These are phyloP conservation scores for Scleroderma citrinum DNA, from an alignment of 768 basidiomycete genomes.

Conservation along the genomic window DNA sequence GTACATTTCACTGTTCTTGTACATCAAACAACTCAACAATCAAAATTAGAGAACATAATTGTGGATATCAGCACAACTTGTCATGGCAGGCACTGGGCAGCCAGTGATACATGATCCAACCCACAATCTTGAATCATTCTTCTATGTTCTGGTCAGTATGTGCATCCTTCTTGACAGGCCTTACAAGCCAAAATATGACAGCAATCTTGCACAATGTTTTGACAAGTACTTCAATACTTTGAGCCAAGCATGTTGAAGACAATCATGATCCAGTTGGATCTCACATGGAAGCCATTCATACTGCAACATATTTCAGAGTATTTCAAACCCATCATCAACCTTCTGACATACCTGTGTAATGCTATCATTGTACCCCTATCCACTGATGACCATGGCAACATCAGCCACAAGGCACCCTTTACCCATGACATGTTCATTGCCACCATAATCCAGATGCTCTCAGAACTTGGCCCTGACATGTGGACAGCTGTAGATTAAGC, in stretches of 20 bases:
- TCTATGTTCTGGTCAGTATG: not conserved
- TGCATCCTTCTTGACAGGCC: not conserved
- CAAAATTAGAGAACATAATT: conserved; percentile 1
- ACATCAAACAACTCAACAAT: not conserved
- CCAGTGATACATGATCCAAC: not conserved
- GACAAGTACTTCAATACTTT: conserved; percentile 5
- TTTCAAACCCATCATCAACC: not conserved
- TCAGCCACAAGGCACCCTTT: not conserved
- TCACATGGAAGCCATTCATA: not conserved
- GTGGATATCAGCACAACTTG: conserved; percentile 3
- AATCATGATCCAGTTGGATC: not conserved
- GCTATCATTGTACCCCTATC: not conserved
- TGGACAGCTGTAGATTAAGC: not conserved
- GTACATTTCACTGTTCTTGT: not conserved
- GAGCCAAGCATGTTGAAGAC: not conserved
- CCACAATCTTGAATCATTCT: conserved; percentile 1
- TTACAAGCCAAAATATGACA: not conserved
- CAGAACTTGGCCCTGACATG: not conserved
- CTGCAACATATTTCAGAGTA: not conserved
- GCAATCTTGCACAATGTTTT: not conserved
- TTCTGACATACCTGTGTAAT: not conserved
- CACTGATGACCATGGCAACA: not conserved
- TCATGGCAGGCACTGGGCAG: conserved; percentile 5
- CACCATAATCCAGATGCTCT: not conserved
- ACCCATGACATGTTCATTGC: not conserved